Evolutionary conservation across 768 basidiomycete species (phyloP).

Genomic region (Pulveroboletus sp.): DNA sequence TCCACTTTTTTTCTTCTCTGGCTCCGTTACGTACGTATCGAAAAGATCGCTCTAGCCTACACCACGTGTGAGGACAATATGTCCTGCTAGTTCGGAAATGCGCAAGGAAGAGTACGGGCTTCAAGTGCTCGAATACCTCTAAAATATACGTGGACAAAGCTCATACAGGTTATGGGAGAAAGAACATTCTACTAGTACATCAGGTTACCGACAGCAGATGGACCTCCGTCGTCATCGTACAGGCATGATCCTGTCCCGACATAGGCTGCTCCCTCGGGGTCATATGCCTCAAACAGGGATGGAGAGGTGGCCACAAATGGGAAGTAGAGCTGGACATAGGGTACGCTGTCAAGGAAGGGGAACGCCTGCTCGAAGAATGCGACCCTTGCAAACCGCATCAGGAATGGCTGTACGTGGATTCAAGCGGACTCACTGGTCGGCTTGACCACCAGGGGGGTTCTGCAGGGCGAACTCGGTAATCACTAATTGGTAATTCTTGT

Average conservation of each 20-base stretch:
- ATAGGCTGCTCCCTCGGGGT: slow-evolving; percentile 5
- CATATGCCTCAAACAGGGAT: slow-evolving; percentile 18
- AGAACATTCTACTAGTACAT: slow-evolving; percentile 12
- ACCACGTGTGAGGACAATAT: no score
- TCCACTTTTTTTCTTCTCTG: no score
- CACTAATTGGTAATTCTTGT: slow-evolving; percentile 23
- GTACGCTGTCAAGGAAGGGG: slow-evolving; percentile 29
- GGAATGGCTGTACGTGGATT: not conserved
- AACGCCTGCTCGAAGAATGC: slow-evolving; percentile 32
- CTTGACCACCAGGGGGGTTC: slow-evolving; percentile 29
- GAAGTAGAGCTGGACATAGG: slow-evolving; percentile 34
- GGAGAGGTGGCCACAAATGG: slow-evolving; percentile 35
- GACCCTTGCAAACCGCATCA: slow-evolving; percentile 19
- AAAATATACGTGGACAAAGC: no score
- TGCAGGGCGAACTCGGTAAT: slow-evolving; percentile 32
- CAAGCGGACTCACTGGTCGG: slow-evolving; percentile 24
- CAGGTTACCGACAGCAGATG: slow-evolving; percentile 24
- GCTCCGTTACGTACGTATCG: no score
- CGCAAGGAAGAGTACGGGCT: no score
- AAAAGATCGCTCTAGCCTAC: no score
- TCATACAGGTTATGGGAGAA: no score
- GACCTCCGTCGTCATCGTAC: slow-evolving; percentile 28
- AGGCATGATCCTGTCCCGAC: slow-evolving; percentile 31
- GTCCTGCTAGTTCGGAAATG: no score
- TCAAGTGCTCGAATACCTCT: no score